Evolutionary conservation across 2,329 filamentous ascomycete genomes (phyloP).

Genomic region (Anthostomella pinea): DNA sequence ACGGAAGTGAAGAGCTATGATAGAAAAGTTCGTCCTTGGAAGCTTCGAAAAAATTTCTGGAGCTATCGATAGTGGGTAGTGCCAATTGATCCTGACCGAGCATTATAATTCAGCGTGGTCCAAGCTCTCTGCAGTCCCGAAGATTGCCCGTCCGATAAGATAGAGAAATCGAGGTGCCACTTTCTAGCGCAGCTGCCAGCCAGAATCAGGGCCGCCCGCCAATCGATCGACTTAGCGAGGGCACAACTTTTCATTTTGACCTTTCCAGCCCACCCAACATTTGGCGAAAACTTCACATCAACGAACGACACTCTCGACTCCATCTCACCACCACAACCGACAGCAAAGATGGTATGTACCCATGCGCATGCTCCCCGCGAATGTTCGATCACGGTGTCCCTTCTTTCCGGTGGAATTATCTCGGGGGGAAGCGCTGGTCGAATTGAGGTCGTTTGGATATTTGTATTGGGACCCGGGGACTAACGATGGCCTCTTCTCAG

Average conservation of each 20-base stretch:
- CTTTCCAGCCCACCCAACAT: slow-evolving; percentile 39
- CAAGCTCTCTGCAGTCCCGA: background rate
- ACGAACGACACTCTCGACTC: slow-evolving; percentile 52
- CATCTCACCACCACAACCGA: slow-evolving; percentile 52
- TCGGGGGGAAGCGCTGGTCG: slow-evolving; percentile 3
- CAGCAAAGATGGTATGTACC: slow-evolving; percentile 56
- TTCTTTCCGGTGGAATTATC: slow-evolving; percentile 6
- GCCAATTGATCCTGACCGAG: no score
- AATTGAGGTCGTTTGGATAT: slow-evolving; percentile 6
- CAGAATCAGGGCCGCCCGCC: slow-evolving; percentile 17
- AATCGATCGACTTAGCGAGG: slow-evolving; percentile 48
- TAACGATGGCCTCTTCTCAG: slow-evolving; percentile 43
- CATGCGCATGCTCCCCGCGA: slow-evolving; percentile 5
- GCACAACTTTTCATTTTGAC: slow-evolving; percentile 47
- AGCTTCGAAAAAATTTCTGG: slow-evolving; percentile 24
- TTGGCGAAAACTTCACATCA: slow-evolving; percentile 44
- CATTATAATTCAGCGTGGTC: slow-evolving; percentile 1
- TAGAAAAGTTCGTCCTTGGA: slow-evolving; percentile 7
- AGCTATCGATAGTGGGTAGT: slow-evolving; percentile 15
- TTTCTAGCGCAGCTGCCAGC: slow-evolving; percentile 16
- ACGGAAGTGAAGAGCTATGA: slow-evolving; percentile 7
- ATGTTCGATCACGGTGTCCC: slow-evolving; percentile 2
- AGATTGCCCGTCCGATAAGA: background rate
- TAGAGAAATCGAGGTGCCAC: no score
- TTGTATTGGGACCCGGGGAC: slow-evolving; percentile 11